Percentiles rank a stretch among this genome's conserved stretches.
phyloP scores from a whole-genome alignment of 345 rosid genomes.

The Dipteronia dyeriana region DNA sequence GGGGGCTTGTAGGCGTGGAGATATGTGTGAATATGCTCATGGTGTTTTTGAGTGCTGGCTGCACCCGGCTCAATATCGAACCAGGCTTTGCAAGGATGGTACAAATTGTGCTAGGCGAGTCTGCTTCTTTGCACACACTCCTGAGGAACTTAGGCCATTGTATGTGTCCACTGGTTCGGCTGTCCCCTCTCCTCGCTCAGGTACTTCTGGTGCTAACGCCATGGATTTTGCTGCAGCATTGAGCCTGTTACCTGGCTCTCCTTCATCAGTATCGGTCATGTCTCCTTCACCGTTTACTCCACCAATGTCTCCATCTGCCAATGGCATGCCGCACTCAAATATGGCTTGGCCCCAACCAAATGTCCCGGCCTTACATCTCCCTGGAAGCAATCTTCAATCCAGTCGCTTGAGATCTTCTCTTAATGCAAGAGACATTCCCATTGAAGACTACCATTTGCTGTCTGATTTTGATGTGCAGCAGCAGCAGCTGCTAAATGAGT shows the following conservation, averaged over 20 bases:
- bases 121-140: constrained; percentile 92
- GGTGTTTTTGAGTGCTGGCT: constrained; percentile 99
- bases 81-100: constrained; percentile 91
- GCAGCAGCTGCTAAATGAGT: constrained; percentile 63
- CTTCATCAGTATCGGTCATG: constrained; percentile 76
- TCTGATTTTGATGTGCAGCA: constrained; percentile 77
- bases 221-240: constrained; percentile 86
- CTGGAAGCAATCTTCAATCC: constrained; percentile 78
- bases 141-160: constrained; percentile 88
- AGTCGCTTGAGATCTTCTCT: constrained; percentile 89
- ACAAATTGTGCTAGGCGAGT: constrained; percentile 82
- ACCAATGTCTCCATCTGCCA: constrained; percentile 82
- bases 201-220: constrained; percentile 53
- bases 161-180: constrained; percentile 91
- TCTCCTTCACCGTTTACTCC: constrained; percentile 85
- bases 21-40: constrained; percentile 97
- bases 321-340: constrained; percentile 67
- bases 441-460: constrained; percentile 62
- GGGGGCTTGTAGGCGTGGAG: constrained; percentile 91
- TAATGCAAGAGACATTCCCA: constrained; percentile 69
- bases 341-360: constrained; percentile 89
- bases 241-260: constrained; percentile 80
- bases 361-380: constrained; percentile 77
- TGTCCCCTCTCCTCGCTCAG: constrained; percentile 84
- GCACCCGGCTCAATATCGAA: constrained; percentile 95